phyloP scores from a whole-genome alignment of 495 filamentous ascomycete species.

The Hypomontagnella submonticulosa region DNA sequence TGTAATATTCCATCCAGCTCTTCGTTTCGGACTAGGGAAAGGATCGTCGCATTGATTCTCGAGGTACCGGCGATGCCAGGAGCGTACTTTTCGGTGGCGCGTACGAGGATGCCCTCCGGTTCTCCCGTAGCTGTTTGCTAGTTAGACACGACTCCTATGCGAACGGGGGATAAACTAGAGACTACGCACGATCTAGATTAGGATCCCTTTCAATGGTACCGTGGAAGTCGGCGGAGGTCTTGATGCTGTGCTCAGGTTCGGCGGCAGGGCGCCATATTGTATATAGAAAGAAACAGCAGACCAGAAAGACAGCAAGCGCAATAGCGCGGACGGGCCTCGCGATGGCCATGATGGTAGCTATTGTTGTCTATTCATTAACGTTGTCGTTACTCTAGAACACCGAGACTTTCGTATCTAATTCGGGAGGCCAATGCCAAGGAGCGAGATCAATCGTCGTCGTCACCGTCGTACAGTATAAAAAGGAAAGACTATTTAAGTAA shows the following conservation, averaged over 20 bases:
- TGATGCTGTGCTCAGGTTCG: constrained; percentile 49
- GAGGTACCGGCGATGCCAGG: constrained; percentile 77
- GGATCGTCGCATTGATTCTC: constrained; percentile 91
- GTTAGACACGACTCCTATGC: constrained; percentile 5
- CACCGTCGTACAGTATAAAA: constrained; percentile 8
- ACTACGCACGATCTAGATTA: constrained; percentile 78
- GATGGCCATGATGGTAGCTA: constrained; percentile 72
- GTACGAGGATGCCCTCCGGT: constrained; percentile 76
- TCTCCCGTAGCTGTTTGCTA: constrained; percentile 75
- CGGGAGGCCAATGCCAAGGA: not conserved
- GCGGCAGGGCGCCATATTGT: constrained; percentile 68
- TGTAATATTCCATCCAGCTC: constrained; percentile 85
- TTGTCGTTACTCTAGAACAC: constrained; percentile 3
- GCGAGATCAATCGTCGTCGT: constrained; percentile 5
- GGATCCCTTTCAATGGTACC: constrained; percentile 76
- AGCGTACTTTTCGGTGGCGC: constrained; percentile 77
- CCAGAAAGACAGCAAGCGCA: constrained; percentile 71
- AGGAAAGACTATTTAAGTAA: constrained; percentile 10
- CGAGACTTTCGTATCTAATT: constrained; percentile 4
- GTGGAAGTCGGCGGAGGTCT: constrained; percentile 50
- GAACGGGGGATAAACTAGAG: not conserved
- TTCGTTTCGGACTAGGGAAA: constrained; percentile 92
- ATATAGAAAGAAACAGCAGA: constrained; percentile 80
- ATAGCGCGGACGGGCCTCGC: constrained; percentile 84
- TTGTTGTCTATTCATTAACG: constrained; percentile 43